Evolutionary conservation across 1,284 basidiomycete species (phyloP), one percentile per base, ranked within the genome.

Genomic region (Trichosporon asahii): DNA sequence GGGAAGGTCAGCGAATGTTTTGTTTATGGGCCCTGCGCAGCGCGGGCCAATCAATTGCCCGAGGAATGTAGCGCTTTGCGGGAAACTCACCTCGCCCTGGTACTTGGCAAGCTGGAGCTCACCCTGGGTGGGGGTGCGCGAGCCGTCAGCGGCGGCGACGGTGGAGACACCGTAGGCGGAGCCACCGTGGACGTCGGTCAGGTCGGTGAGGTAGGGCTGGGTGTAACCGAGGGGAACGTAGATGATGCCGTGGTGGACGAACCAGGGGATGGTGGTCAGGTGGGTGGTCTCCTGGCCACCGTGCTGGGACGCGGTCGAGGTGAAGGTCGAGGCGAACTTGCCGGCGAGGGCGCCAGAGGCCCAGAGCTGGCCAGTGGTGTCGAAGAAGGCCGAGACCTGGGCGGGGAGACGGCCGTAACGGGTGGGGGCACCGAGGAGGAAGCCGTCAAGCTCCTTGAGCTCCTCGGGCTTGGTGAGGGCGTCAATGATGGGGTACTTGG

Each of bases 151-250:
- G 68, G 83, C 86, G 60, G 90, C 88, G 78, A 90, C 86, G 55
- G 90, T 90, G 35, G 90, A 90, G 35, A 90, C 89, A 73, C 90
- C 90, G 74, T 79, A 86, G n/a, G 85, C 78, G 7, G 83, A 77
- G 87, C 90, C 90, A 78, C 92, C 93, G 77, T 88, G 90, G 67
- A 90, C 86, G 81, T 90, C 88, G 15, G 78, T 81, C 66, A 91
- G 69, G 83, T 88, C 87, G 46, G 88, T 83, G 73, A 93, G 80
- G 78, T 89, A 87, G 1, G 84, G 78, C 72, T 86, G 79, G 60
- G 87, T 85, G 85, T 93, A 95, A 15, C 92, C 93, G 69, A 93
- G 85, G 29, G 93, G 92, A 9, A 94, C 91, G 80, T 86, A 93
- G 73, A 77, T 72, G 70, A 70, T 66, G 65, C 73, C 73, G 70